phyloP scores from a whole-genome alignment of 345 rosid species.

The Fremontodendron californicum region DNA sequence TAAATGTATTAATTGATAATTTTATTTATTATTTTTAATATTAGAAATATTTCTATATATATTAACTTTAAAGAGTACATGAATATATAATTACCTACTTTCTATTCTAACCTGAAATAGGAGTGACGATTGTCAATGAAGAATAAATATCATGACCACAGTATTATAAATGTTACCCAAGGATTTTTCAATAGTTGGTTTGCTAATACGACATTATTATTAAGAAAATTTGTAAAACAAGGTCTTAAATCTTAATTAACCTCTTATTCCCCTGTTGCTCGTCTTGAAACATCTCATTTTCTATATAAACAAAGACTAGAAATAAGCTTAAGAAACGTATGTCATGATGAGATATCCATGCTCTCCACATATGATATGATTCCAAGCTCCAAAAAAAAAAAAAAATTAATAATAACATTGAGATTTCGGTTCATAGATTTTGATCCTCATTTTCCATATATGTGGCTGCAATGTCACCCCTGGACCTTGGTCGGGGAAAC shows the following conservation, averaged over 20 bases:
- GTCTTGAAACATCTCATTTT: conserved; percentile 22
- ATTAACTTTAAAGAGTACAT: no score
- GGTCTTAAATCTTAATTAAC: neutral
- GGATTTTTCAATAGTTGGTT: neutral
- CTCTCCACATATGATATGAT: neutral
- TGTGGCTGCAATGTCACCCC: conserved; percentile 13
- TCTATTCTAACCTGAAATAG: neutral
- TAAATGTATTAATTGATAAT: no score
- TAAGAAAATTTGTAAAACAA: neutral
- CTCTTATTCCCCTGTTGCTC: conserved; percentile 24
- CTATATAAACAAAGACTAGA: neutral
- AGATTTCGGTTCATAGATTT: neutral
- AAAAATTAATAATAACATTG: no score
- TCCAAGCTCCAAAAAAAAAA: neutral
- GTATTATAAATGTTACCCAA: neutral
- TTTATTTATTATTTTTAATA: no score
- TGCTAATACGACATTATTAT: neutral
- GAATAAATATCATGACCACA: neutral
- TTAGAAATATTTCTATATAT: no score
- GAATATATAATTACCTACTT: neutral
- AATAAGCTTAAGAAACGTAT: conserved; percentile 12
- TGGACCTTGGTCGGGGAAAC: conserved; percentile 13
- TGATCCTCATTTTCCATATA: conserved; percentile 12
- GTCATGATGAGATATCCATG: conserved; percentile 9
- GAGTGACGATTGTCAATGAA: neutral